These are phyloP conservation scores for Maudiozyma serrabonitensis DNA, from an alignment of 805 yeast genomes.

Conservation along the genomic window DNA sequence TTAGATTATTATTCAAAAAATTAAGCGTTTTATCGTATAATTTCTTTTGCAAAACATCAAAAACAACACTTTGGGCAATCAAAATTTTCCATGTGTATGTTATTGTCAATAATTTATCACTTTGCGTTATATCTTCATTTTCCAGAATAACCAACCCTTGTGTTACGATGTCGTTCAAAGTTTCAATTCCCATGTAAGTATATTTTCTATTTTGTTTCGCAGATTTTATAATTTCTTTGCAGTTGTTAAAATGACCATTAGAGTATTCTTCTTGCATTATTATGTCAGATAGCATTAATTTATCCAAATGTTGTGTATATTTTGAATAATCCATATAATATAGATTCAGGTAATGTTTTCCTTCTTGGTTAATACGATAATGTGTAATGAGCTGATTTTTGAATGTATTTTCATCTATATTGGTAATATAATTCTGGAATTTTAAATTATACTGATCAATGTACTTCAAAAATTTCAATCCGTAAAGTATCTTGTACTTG, in stretches of 20 bases:
- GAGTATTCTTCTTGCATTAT: constrained; percentile 1
- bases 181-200: not conserved
- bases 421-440: constrained; percentile 18
- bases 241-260: not conserved
- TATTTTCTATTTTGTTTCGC: not conserved
- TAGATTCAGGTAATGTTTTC: constrained; percentile 5
- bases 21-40: constrained; percentile 17
- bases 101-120: constrained; percentile 1
- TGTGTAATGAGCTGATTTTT: constrained; percentile 10
- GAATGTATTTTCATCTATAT: constrained; percentile 11
- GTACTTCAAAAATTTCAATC: constrained; percentile 25
- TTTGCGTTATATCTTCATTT: not conserved
- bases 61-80: constrained; percentile 3
- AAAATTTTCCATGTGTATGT: constrained; percentile 8
- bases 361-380: not conserved
- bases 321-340: constrained; percentile 15
- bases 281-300: constrained; percentile 15
- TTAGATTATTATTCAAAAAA: constrained; percentile 13
- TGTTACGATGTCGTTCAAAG: not conserved
- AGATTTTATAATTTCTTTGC: not conserved
- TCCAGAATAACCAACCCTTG: not conserved
- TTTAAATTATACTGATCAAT: constrained; percentile 15
- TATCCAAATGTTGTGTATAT: constrained; percentile 8
- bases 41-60: constrained; percentile 1
- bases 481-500: constrained; percentile 17